A percentile compares a stretch with the other conserved stretches of the same genome.
phyloP scores from a whole-genome alignment of 176 grass and related monocot genomes.

The Juncus inflexus region DNA sequence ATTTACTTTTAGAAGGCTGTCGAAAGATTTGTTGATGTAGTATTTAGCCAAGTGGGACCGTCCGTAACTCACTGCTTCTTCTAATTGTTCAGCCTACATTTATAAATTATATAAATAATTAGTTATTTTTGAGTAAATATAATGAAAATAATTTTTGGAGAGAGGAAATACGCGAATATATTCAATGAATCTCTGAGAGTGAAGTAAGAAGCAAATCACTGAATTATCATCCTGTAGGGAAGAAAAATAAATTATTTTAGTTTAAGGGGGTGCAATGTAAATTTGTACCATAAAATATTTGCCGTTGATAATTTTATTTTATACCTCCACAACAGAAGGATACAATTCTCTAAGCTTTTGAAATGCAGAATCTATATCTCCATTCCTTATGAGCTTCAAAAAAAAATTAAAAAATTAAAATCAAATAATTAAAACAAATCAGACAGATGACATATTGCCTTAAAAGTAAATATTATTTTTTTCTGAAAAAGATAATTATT shows the following conservation, averaged over 20 bases:
- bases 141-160: conserved; percentile 21
- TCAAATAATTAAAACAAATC: background rate
- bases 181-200: conserved; percentile 94
- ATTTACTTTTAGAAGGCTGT: conserved; percentile 57
- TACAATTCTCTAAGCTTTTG: conserved; percentile 89
- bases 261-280: background rate
- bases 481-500: conserved; percentile 14
- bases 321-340: conserved; percentile 82
- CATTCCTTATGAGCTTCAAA: conserved; percentile 86
- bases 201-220: conserved; percentile 88
- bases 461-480: no score
- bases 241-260: background rate
- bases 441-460: background rate
- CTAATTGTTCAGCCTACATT: conserved; percentile 57
- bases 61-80: conserved; percentile 71
- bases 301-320: conserved; percentile 16
- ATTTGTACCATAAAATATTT: background rate
- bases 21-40: conserved; percentile 62
- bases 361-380: conserved; percentile 85
- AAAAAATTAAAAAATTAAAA: conserved; percentile 20
- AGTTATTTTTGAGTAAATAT: no score
- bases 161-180: conserved; percentile 73
- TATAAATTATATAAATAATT: conserved; percentile 12
- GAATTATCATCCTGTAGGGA: conserved; percentile 73
- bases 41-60: conserved; percentile 63